Base-by-base conservation (phyloP, 73 alveolate species). In the Paramecium biaurelia region DNA sequence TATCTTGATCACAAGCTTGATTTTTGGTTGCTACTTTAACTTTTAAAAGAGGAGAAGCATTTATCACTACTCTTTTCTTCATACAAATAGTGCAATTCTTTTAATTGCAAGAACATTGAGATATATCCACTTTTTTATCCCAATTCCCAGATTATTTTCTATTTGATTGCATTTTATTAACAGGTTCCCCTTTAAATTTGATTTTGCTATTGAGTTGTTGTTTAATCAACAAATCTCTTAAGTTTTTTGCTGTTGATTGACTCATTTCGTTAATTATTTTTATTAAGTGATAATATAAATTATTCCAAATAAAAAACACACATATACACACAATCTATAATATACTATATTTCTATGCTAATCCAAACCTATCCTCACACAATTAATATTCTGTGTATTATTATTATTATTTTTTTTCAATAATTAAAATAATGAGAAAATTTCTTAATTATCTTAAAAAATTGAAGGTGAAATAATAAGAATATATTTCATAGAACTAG, bases 231-330 rank as follows among this genome's bases (percentile, higher is more conserved):
- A 79, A 79, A 47, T 79, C 90, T 15, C 90, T 38, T 12, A 79
- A 42, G 56, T 79, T 79, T 79, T 79, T 79, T 38, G 90, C 90
- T 23, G 90, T 79, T n/a, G 90, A 38, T 79, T 79, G 56, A 45
- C 72, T 79, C 90, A 79, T 79, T 43, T 79, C 90, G 90, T 79
- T 79, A 79, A 79, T 79, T 72, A 72, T 35, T 72, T 30, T 72
- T 28, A 72, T 72, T 28, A 34, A 63, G 21, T 26, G 45, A 63
- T 67, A 67, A 30, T 67, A 30, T 67, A 30, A 14, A 67, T 32
- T 3, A 30, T 28, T 7, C 20, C 26, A 28, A 28, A 30, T 67
- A 67, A 30, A 67, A 26, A 21, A 67, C 11, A 30, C 47, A 30
- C 53, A 30, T 67, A 67, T 67, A 28, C 21, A 30, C 26, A 12